Percentiles rank a stretch among this genome's conserved stretches.
phyloP scores from a whole-genome alignment of 2,329 filamentous ascomycete species.

The Venturia aucupariae region DNA sequence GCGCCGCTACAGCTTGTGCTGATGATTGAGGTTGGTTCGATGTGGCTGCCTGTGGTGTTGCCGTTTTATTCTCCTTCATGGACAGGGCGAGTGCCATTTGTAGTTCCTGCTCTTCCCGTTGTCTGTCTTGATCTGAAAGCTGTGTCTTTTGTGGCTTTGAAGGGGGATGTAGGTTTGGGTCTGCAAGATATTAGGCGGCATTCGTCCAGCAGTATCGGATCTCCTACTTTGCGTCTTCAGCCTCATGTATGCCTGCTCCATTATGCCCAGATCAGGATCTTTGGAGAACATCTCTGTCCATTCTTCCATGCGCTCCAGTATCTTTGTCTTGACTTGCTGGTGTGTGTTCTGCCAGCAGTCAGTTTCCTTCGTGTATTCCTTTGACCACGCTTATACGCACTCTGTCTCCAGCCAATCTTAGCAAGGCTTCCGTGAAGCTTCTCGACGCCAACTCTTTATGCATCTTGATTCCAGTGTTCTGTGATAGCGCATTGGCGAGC shows the following conservation, averaged over 20 bases:
- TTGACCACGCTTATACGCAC: neutral
- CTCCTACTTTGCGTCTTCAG: conserved; percentile 59
- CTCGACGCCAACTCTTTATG: conserved; percentile 85
- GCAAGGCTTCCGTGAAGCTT: conserved; percentile 86
- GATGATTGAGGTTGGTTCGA: conserved; percentile 31
- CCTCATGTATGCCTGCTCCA: conserved; percentile 88
- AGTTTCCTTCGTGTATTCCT: conserved; percentile 25
- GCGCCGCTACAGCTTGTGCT: conserved; percentile 20
- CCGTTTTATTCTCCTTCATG: conserved; percentile 66
- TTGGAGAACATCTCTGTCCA: conserved; percentile 92
- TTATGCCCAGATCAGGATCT: conserved; percentile 88
- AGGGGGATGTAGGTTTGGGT: conserved; percentile 82
- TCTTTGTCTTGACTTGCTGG: conserved; percentile 92
- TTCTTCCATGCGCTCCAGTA: conserved; percentile 89
- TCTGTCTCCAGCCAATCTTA: conserved; percentile 83
- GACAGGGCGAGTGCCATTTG: conserved; percentile 93
- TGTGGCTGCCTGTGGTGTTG: conserved; percentile 26
- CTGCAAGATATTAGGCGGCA: conserved; percentile 38
- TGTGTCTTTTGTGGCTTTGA: conserved; percentile 89
- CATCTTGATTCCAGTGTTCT: conserved; percentile 80
- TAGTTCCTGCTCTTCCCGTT: conserved; percentile 93
- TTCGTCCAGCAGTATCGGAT: neutral
- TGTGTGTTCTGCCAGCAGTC: conserved; percentile 59
- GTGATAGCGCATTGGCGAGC: conserved; percentile 83
- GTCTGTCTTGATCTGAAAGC: conserved; percentile 80